Percentiles rank a stretch among this genome's conserved stretches.
Conservation (phyloP, 345 rosid genomes). For the Acer negundo region DNA sequence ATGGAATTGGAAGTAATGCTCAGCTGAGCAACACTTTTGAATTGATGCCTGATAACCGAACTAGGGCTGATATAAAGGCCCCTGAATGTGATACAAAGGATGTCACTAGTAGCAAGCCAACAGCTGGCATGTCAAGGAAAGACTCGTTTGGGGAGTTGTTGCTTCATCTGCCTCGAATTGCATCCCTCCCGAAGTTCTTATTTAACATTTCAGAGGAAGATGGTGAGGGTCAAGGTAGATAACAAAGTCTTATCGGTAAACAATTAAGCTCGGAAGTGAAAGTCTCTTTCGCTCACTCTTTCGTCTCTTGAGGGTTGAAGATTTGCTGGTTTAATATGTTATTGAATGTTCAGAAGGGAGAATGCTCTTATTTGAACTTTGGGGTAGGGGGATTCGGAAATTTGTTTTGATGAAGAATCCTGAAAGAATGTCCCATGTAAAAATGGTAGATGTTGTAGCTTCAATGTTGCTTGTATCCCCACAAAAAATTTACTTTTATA, state of each 20-base stretch:
- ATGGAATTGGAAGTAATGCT: conserved; percentile 38
- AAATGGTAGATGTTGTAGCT: conserved; percentile 12
- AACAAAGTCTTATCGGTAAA: conserved; percentile 16
- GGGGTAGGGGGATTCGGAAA: conserved; percentile 58
- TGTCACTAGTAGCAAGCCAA: conserved; percentile 55
- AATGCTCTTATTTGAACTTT: conserved; percentile 14
- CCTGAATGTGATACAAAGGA: conserved; percentile 46
- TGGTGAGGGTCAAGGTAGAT: conserved; percentile 60
- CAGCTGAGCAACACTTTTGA: conserved; percentile 31
- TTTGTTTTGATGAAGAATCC: conserved; percentile 64
- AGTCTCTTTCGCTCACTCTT: neutral
- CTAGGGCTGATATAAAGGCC: conserved; percentile 30
- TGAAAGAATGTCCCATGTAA: conserved; percentile 33
- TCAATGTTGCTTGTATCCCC: neutral
- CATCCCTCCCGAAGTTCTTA: conserved; percentile 93
- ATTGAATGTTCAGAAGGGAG: neutral
- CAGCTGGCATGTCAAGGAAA: conserved; percentile 80
- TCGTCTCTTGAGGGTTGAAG: conserved; percentile 13
- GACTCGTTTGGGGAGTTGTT: conserved; percentile 86
- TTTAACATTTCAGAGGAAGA: conserved; percentile 89
- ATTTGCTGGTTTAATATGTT: conserved; percentile 17
- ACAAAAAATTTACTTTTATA: neutral
- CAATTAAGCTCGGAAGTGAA: conserved; percentile 6
- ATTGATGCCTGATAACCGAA: conserved; percentile 30
- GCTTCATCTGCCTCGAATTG: conserved; percentile 84